phyloP scores from a whole-genome alignment of 768 basidiomycete genomes.

The Tylopilus subfusipes region DNA sequence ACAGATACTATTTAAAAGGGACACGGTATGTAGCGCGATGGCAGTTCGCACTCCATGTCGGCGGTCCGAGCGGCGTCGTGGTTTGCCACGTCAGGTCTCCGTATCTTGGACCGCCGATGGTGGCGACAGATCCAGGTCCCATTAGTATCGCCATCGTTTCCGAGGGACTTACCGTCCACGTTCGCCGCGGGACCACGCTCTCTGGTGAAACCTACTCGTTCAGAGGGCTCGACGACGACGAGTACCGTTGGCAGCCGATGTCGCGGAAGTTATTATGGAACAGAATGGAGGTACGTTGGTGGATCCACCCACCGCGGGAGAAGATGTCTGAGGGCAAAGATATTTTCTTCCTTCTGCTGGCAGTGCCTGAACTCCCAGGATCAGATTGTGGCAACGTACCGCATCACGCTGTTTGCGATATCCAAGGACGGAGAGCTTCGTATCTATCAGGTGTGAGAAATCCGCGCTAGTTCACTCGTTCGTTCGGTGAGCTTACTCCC shows the following conservation, averaged over 20 bases:
- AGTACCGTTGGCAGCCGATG: slow-evolving; percentile 26
- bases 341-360: not conserved
- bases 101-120: slow-evolving; percentile 25
- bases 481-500: slow-evolving; percentile 3
- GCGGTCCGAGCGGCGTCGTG: slow-evolving; percentile 14
- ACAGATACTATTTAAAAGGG: slow-evolving; percentile 26
- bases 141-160: slow-evolving; percentile 16
- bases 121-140: slow-evolving; percentile 13
- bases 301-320: not conserved
- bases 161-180: slow-evolving; percentile 1
- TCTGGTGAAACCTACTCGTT: slow-evolving; percentile 15
- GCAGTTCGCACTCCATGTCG: slow-evolving; percentile 22
- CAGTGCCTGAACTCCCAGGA: slow-evolving; percentile 25
- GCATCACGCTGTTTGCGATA: slow-evolving; percentile 28
- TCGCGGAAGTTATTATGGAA: slow-evolving; percentile 11
- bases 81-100: slow-evolving; percentile 29
- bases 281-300: slow-evolving; percentile 21
- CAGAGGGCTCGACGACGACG: slow-evolving; percentile 20
- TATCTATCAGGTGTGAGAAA: slow-evolving; percentile 26
- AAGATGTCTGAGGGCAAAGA: not conserved
- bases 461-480: not conserved
- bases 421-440: slow-evolving; percentile 31
- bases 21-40: slow-evolving; percentile 18
- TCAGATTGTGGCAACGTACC: slow-evolving; percentile 31
- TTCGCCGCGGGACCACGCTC: slow-evolving; percentile 9